phyloP scores from a whole-genome alignment of 331 rosid species.

The Saraca asoca region DNA sequence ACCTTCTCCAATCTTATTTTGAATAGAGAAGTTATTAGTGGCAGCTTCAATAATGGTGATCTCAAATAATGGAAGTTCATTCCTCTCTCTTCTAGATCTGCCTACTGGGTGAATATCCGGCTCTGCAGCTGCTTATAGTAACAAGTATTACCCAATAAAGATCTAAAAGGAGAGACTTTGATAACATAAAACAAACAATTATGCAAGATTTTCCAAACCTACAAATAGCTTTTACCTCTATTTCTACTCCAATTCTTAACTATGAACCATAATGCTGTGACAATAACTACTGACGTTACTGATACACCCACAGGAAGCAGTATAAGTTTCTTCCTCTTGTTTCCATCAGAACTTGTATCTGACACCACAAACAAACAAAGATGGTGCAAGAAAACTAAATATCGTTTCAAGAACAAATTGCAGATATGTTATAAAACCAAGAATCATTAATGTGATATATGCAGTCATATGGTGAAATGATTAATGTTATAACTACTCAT shows the following conservation, averaged over 20 bases:
- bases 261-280: conserved; percentile 38
- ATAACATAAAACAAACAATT: background rate
- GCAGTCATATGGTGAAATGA: background rate
- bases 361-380: conserved; percentile 18
- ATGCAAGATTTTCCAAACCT: background rate
- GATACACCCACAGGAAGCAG: conserved; percentile 34
- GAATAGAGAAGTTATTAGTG: conserved; percentile 33
- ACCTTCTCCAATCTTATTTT: conserved; percentile 41
- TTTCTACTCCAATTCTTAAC: conserved; percentile 40
- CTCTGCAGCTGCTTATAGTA: conserved; percentile 16
- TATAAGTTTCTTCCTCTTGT: conserved; percentile 28
- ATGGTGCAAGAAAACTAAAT: background rate
- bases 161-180: background rate
- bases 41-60: conserved; percentile 45
- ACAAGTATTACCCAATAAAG: conserved; percentile 1
- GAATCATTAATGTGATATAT: conserved; percentile 8
- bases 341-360: conserved; percentile 37
- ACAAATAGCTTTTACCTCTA: conserved; percentile 32
- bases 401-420: background rate
- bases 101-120: conserved; percentile 27
- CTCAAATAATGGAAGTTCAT: conserved; percentile 45
- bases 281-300: conserved; percentile 29
- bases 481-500: too few relatives aligned
- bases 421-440: background rate
- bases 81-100: conserved; percentile 20